These are phyloP conservation scores for Fusarium sp. DNA, from an alignment of 2,329 filamentous ascomycete genomes.

Conservation along the genomic window DNA sequence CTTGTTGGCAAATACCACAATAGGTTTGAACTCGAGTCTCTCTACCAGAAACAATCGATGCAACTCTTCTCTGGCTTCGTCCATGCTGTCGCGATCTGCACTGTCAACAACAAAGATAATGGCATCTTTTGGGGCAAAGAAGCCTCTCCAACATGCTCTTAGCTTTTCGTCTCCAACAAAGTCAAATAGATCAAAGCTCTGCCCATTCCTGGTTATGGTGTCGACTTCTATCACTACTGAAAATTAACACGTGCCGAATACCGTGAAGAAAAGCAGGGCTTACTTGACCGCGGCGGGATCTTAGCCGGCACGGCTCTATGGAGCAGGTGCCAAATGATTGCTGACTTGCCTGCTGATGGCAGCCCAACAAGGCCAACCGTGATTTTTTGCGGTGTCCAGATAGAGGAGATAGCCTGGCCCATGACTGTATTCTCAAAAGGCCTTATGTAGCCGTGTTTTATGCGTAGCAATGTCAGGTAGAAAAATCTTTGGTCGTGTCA, in stretches of 20 bases:
- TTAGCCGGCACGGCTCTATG: not conserved
- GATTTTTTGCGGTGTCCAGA: not conserved
- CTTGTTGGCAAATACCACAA: conserved; percentile 19
- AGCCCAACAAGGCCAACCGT: not conserved
- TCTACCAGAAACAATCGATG: not conserved
- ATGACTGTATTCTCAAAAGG: not conserved
- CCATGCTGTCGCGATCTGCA: not conserved
- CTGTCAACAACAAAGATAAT: conserved; percentile 14
- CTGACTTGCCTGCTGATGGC: not conserved
- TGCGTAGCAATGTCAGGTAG: not conserved
- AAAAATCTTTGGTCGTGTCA: not conserved
- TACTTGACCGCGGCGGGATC: not conserved
- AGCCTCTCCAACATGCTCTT: conserved; percentile 6
- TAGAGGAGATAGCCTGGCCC: conserved; percentile 1
- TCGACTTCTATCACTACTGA: not conserved
- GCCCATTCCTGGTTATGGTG: not conserved
- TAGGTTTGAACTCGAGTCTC: not conserved
- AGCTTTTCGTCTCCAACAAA: not conserved
- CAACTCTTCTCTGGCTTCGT: not conserved
- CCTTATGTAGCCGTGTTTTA: too few relatives aligned
- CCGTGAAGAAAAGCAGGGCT: not conserved
- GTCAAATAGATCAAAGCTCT: conserved; percentile 4
- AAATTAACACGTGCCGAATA: not conserved
- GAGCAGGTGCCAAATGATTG: not conserved
- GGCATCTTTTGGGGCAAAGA: not conserved